Percentiles rank a stretch among this genome's conserved stretches.
phyloP scores from a whole-genome alignment of 2,329 filamentous ascomycete species.

The Cercospora berteroae region DNA sequence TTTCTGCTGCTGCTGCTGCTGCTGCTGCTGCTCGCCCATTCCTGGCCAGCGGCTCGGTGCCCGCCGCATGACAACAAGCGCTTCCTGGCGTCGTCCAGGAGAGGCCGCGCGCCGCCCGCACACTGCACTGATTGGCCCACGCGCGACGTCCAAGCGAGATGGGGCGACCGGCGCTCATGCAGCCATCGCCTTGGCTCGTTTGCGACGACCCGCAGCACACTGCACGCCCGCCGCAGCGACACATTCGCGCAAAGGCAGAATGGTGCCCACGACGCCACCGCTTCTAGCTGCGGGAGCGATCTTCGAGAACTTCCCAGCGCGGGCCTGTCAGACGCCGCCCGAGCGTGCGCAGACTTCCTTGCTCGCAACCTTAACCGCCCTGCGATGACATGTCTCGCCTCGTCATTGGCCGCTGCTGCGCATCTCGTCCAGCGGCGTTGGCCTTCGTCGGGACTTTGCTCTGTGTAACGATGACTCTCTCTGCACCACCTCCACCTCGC shows the following conservation, averaged over 20 bases:
- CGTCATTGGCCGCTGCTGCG: background rate
- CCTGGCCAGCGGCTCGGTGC: constrained; percentile 20
- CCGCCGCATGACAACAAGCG: constrained; percentile 4
- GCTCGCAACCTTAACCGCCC: constrained; percentile 2
- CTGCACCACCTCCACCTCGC: background rate
- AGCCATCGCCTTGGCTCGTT: constrained; percentile 6
- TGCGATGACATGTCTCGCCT: constrained; percentile 6
- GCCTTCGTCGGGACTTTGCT: constrained; percentile 11
- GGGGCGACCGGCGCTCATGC: constrained; percentile 1
- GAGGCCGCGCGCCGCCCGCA: background rate
- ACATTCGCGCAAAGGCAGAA: background rate
- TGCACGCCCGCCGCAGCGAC: background rate
- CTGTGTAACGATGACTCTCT: constrained; percentile 9
- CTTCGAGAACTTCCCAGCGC: constrained; percentile 5
- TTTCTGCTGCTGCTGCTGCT: background rate
- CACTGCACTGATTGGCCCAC: background rate
- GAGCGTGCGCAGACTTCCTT: constrained; percentile 3
- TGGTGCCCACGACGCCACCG: background rate
- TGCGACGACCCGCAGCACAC: background rate
- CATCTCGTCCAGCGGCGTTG: background rate
- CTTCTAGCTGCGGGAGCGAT: constrained; percentile 8
- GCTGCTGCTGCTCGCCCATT: background rate
- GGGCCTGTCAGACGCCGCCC: constrained; percentile 4
- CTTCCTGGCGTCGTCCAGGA: background rate
- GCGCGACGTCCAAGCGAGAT: background rate